Base-by-base conservation (phyloP, 2,329 filamentous ascomycete genomes). In the Aspergillus persii region DNA sequence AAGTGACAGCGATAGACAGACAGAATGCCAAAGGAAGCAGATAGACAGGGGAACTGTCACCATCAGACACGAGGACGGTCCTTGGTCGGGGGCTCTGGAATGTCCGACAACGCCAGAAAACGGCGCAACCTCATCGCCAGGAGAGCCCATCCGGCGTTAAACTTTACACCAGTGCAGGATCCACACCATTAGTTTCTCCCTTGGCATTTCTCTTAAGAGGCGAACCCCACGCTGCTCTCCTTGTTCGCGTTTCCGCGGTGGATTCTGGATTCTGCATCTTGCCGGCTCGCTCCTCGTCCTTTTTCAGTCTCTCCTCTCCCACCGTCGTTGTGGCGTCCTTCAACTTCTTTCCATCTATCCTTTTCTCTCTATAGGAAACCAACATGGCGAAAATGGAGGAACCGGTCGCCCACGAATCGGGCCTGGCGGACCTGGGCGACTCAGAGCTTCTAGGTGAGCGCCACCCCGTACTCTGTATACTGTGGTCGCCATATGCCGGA, bases 391-490 rank as follows among this genome's bases (percentile, higher is more conserved):
- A 41, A 41, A 7, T 5, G 15, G 3, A 12, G 12, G 36, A 41
- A n/a, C 36, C 36, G 4, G 41, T 49, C 29, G 53, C 56, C 18
- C 61, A 65, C 23, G 60, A 64, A 44, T 58, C 58, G 7, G 58
- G 58, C 15, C 54, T 68, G 12, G 60, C 65, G 1, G 63, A 67
- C 41, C 33, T 62, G 2, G 60, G 61, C 8, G 69, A 72, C 56
- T 63, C 59, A 46, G 54, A 70, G 12, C 50, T 72, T 27, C 59
- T 71, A 15, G 69, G 70, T 71, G 56, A 27, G 63, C 61, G 2
- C 12, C n/a, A 31, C 12, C 23, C 5, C 12, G 18, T 29, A 36
- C 23, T 27, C 29, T 50, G 49, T 50, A 12, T 39, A 26, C 26
- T 27, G n/a, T 50, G 23, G 15, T 26, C 15, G 41, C 33, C 15